phyloP scores from a whole-genome alignment of 1,139 yeast genomes.

The Debaryomyces subglobosus region DNA sequence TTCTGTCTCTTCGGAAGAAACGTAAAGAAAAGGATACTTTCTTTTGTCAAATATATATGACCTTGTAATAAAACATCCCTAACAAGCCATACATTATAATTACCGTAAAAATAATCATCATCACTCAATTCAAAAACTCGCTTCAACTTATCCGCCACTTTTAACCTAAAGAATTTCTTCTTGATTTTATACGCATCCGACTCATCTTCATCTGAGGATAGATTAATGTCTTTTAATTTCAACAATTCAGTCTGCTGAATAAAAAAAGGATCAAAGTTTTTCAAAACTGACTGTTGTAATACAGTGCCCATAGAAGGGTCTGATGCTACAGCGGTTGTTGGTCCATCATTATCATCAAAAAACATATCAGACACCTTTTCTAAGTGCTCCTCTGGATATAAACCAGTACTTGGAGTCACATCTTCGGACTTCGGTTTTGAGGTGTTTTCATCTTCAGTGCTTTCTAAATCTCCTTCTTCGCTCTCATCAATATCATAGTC shows the following conservation, averaged over 20 bases:
- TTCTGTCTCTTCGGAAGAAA: slow-evolving; percentile 61
- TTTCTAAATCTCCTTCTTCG: neutral
- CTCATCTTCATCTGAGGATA: slow-evolving; percentile 11
- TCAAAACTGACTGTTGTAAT: slow-evolving; percentile 40
- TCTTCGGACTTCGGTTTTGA: neutral
- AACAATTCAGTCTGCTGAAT: slow-evolving; percentile 25
- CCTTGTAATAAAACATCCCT: slow-evolving; percentile 87
- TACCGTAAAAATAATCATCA: slow-evolving; percentile 55
- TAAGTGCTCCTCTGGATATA: neutral
- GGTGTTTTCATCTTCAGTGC: neutral
- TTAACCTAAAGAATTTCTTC: slow-evolving; percentile 24
- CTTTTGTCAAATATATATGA: slow-evolving; percentile 70
- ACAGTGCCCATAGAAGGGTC: slow-evolving; percentile 18
- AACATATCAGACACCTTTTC: neutral
- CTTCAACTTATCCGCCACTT: slow-evolving; percentile 42
- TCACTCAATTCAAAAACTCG: slow-evolving; percentile 44
- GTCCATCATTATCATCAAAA: neutral
- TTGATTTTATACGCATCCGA: slow-evolving; percentile 15
- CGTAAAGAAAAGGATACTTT: slow-evolving; percentile 74
- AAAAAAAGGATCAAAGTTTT: slow-evolving; percentile 33
- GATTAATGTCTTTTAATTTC: slow-evolving; percentile 17
- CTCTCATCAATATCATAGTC: slow-evolving; percentile 8
- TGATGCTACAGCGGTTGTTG: neutral
- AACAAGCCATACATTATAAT: slow-evolving; percentile 77
- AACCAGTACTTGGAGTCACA: neutral